Evolutionary conservation across 331 rosid species (phyloP), one percentile per base, ranked within the genome.

Genomic region (Dryas integrifolia): DNA sequence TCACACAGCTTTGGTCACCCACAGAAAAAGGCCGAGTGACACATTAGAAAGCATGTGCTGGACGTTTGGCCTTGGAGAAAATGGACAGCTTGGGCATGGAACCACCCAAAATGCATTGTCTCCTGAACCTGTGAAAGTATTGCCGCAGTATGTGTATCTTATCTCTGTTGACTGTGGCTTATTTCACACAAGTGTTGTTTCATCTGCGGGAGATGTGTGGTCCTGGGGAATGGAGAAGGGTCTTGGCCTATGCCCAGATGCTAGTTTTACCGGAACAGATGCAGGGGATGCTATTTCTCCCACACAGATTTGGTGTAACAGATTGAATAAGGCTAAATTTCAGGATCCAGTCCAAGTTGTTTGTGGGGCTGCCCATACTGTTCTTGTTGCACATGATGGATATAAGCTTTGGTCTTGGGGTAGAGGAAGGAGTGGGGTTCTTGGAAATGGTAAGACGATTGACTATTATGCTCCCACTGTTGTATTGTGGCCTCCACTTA

Each of bases 171-270:
- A 80, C 81, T 94, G 97, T 77, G 97, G 98, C 74, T 79, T 94
- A 72, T 94, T 94, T 77, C 98, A 94, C 79, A 89, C 95, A 0
- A 84, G 97, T 69, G 90, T 88, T 58, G 92, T 86, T 80, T 94
- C 98, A 51, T 85, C 92, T 1, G 84, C 74, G 0, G 98, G 98
- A 57, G 89, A 85, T 71, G 91, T 89, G 74, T 91, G 98, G 97
- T 91, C 92, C 5, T 94, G 98, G 98, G 98, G 98, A 79, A 94
- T 94, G 98, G 95, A 82, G 86, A 91, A 80, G 84, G 98, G 98
- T 64, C 96, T 94, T 49, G 98, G 98, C 69, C 84, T 94, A 53
- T 94, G 96, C 85, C 97, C 96, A 26, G 91, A 84, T 62, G 97
- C 96, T 56, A 78, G 78, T 79, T 90, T 74, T 49, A 62, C 85